Evolutionary conservation across 2,329 filamentous ascomycete species (phyloP).

Genomic region (Alternaria sp.): DNA sequence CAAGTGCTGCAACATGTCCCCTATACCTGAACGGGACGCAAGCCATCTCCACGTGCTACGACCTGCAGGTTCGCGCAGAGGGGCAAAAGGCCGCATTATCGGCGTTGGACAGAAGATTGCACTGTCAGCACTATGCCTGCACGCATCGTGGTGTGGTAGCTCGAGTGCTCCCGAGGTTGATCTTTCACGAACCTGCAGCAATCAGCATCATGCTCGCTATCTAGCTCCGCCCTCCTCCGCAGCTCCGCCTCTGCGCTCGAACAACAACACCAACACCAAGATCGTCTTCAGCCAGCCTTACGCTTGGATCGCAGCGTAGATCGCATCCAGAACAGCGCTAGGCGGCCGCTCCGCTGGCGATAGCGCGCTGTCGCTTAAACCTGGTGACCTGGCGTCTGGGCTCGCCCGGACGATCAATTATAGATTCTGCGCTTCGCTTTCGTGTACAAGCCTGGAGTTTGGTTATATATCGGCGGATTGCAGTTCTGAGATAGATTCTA

Average conservation of each 20-base stretch:
- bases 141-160: neutral
- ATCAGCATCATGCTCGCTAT: neutral
- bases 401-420: neutral
- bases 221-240: neutral
- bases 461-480: neutral
- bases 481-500: neutral
- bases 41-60: neutral
- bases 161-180: neutral
- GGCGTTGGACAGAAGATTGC: neutral
- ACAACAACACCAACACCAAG: neutral
- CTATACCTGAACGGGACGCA: neutral
- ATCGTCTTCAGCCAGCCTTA: constrained; percentile 4
- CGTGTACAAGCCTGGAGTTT: neutral
- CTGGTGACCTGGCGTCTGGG: neutral
- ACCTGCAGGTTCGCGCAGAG: neutral
- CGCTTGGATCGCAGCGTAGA: neutral
- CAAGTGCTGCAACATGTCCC: neutral
- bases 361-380: constrained; percentile 1
- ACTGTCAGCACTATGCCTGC: neutral
- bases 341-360: neutral
- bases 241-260: neutral
- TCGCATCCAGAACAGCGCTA: neutral
- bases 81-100: neutral
- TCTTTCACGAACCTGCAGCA: neutral
- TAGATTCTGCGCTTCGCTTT: neutral